phyloP scores from a whole-genome alignment of 257 asterid genomes.

The Dorcoceras hygrometricum region DNA sequence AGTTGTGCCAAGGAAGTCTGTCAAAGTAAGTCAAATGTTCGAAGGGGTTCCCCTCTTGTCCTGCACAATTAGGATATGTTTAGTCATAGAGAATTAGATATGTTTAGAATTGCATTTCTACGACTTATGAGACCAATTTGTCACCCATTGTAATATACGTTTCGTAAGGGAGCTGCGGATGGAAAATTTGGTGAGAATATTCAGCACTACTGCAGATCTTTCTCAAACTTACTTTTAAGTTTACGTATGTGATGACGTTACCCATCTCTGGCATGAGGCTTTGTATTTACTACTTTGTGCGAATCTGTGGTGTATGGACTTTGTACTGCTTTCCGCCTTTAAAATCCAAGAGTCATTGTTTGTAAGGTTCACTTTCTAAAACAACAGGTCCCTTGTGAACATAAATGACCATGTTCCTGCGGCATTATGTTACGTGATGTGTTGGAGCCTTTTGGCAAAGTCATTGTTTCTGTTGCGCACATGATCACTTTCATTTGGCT shows the following conservation, averaged over 20 bases:
- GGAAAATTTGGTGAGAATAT: neutral
- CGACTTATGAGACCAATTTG: neutral
- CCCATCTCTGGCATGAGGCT: too few species aligned
- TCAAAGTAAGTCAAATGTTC: slow-evolving; percentile 46
- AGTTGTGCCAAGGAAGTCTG: slow-evolving; percentile 42
- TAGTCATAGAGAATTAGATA: slow-evolving; percentile 7
- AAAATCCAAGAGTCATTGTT: neutral
- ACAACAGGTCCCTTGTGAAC: neutral
- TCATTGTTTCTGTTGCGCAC: neutral
- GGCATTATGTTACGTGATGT: too few species aligned
- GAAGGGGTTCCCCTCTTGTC: slow-evolving; percentile 11
- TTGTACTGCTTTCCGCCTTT: too few species aligned
- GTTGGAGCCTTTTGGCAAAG: neutral
- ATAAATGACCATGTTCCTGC: neutral
- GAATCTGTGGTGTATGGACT: too few species aligned
- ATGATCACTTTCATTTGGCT: neutral
- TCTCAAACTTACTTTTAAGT: too few species aligned
- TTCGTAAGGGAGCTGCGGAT: neutral
- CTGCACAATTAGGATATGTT: slow-evolving; percentile 3
- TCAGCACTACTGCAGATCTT: neutral
- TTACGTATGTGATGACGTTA: too few species aligned
- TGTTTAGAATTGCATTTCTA: neutral
- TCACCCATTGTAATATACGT: neutral
- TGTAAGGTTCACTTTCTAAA: neutral
- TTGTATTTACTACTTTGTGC: too few species aligned